Percentiles rank a stretch among this genome's conserved stretches.
phyloP scores from a whole-genome alignment of 2,329 filamentous ascomycete species.

The Helminthosporium solani region DNA sequence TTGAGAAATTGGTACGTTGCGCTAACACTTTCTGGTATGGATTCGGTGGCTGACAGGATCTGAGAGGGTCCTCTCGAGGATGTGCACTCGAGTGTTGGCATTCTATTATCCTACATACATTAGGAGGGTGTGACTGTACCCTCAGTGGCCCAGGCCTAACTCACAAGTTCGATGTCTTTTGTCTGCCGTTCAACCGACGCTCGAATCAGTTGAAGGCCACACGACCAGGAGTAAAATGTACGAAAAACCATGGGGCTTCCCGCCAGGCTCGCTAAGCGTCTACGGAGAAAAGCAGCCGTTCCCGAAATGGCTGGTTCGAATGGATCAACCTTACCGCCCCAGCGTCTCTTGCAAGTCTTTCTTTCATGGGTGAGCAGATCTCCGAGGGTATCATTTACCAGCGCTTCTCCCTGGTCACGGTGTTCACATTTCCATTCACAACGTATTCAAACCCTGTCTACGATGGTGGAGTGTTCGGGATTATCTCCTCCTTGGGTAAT shows the following conservation, averaged over 20 bases:
- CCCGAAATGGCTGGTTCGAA: conserved; percentile 16
- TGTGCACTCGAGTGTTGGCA: conserved; percentile 5
- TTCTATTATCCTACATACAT: conserved; percentile 10
- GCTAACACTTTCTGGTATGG: conserved; percentile 18
- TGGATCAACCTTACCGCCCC: conserved; percentile 13
- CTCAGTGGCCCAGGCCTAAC: conserved; percentile 13
- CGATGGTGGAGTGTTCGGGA: conserved; percentile 17
- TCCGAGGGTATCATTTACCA: conserved; percentile 4
- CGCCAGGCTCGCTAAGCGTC: conserved; percentile 13
- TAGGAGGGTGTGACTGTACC: conserved; percentile 15
- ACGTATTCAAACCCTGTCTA: conserved; percentile 12
- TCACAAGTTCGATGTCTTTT: conserved; percentile 13
- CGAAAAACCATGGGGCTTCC: conserved; percentile 14
- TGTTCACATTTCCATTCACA: conserved; percentile 19
- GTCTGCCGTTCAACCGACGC: conserved; percentile 20
- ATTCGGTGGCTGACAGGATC: conserved; percentile 17
- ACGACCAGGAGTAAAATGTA: conserved; percentile 8
- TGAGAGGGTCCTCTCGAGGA: conserved; percentile 6
- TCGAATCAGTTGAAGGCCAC: conserved; percentile 12
- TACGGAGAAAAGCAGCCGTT: conserved; percentile 26
- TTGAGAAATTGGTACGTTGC: conserved; percentile 11
- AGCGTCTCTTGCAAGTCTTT: conserved; percentile 8
- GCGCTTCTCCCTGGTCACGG: background rate
- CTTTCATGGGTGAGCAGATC: conserved; percentile 9
- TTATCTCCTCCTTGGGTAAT: conserved; percentile 21